These are phyloP conservation scores for Nitzschia putrida DNA, from an alignment of 108 stramenopile genomes.

Conservation along the genomic window DNA sequence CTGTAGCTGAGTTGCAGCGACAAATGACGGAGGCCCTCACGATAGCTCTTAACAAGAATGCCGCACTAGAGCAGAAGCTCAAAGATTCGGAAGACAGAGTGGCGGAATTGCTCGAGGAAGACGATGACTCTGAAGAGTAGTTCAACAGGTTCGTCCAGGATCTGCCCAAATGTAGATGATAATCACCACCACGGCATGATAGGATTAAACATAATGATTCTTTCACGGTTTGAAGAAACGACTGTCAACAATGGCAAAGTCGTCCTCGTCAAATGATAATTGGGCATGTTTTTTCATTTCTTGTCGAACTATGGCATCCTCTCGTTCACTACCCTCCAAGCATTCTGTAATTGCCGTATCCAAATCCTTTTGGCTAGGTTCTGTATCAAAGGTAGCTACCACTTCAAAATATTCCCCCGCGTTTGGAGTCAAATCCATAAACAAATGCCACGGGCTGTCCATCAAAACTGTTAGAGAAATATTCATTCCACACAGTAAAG, in stretches of 20 bases:
- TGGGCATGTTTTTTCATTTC: constrained; percentile 89
- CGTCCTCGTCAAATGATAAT: constrained; percentile 22
- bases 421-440: constrained; percentile 86
- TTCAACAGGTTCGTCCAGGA: too few species aligned
- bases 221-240: too few species aligned
- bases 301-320: constrained; percentile 86
- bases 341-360: constrained; percentile 86
- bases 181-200: background rate
- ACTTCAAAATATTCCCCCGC: constrained; percentile 88
- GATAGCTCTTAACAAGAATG: constrained; percentile 17
- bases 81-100: constrained; percentile 2
- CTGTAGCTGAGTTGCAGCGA: constrained; percentile 11
- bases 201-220: too few species aligned
- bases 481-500: background rate
- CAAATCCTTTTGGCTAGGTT: constrained; percentile 79
- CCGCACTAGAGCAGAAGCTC: constrained; percentile 20
- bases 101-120: constrained; percentile 1
- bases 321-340: constrained; percentile 84
- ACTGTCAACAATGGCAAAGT: background rate
- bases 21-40: constrained; percentile 31
- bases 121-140: background rate
- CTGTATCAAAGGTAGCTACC: constrained; percentile 83
- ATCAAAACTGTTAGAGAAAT: constrained; percentile 1
- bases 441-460: constrained; percentile 84
- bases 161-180: background rate